Evolutionary conservation across 2,329 filamentous ascomycete genomes (phyloP).

Genomic region (Tolypocladium tropicale): DNA sequence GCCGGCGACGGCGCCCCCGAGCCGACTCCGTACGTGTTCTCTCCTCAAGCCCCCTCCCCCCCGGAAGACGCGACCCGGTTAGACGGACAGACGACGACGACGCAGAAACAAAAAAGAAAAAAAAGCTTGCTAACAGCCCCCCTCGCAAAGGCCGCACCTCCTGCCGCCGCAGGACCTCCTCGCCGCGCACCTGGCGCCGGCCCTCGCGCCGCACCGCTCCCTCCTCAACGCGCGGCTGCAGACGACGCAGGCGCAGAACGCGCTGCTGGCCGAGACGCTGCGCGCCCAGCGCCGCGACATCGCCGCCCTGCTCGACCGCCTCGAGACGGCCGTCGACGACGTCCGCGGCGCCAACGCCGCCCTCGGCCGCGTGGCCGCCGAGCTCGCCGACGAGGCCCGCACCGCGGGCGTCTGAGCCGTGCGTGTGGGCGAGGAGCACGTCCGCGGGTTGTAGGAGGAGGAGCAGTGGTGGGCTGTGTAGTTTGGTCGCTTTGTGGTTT

Average conservation of each 20-base stretch:
- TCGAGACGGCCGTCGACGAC: slow-evolving; percentile 44
- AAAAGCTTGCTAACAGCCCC: too few species aligned
- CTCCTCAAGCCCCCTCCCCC: too few species aligned
- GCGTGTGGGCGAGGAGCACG: too few species aligned
- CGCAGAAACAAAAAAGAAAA: slow-evolving; percentile 16
- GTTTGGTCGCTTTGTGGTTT: neutral
- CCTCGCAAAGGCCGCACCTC: slow-evolving; percentile 48
- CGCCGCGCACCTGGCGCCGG: slow-evolving; percentile 42
- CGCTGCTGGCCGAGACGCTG: slow-evolving; percentile 39
- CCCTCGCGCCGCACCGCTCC: slow-evolving; percentile 41
- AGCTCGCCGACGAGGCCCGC: slow-evolving; percentile 40
- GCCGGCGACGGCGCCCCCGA: slow-evolving; percentile 12
- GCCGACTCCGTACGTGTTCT: slow-evolving; percentile 35
- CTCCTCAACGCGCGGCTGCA: slow-evolving; percentile 47
- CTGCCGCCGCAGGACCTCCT: slow-evolving; percentile 44
- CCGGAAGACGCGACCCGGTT: too few species aligned
- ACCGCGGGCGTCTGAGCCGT: slow-evolving; percentile 9
- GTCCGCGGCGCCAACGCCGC: slow-evolving; percentile 41
- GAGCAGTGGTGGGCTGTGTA: neutral
- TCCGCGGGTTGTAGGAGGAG: too few species aligned
- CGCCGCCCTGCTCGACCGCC: slow-evolving; percentile 33
- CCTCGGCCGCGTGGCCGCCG: slow-evolving; percentile 34
- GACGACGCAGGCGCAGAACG: slow-evolving; percentile 47
- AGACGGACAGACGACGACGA: neutral
- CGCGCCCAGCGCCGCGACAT: slow-evolving; percentile 45